Evolutionary conservation across 768 basidiomycete species (phyloP), one percentile per base, ranked within the genome.

Genomic region (Hydnum rufescens): DNA sequence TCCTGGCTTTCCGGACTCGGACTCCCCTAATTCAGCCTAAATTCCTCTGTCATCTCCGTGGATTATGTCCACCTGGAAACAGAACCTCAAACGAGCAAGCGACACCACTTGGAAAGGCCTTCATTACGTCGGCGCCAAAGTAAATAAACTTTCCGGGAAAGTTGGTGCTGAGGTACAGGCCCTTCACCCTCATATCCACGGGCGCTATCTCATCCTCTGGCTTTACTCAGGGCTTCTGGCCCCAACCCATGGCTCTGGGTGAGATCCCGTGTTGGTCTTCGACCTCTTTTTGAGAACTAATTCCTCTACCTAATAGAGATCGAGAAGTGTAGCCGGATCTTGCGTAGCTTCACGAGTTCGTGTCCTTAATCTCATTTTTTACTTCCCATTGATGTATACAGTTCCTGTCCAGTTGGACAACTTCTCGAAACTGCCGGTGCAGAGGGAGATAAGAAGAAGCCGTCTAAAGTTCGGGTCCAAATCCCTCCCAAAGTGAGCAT

Each of bases 341-440:
- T 52, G 22, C 32, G 36, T 28, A 43, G 36, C 3, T 52, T 52
- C 51, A 52, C 51, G 13, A 13, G 42, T 39, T 43, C 8, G 51
- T 43, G 25, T 4, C 4, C 4, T 6, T 47, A 13, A 13, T 47
- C 8, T 8, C 8, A 13, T 28, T 8, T 8, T 6, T 6, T 28
- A 6, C 36, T 43, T 31, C 36, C 28, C 28, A 52, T 43, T 39
- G 36, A 51, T 23, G 32, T 32, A 32, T 32, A 30, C 18, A 23
- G 28, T 47, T 47, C 44, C 8, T 39, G 32, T 28, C 34, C 4
- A 51, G n/a, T 51, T 31, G 23, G 30, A 13, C 29, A 51, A 32
- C 29, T 31, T 32, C 50, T 32, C 30, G 23, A 28, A 3, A 43
- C 36, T 26, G 51, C 26, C 44, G 8, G 8, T 47, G 25, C 16